Percentiles rank a stretch among this genome's conserved stretches.
These are phyloP conservation scores for Aspergillus flavus DNA, from an alignment of 2,329 filamentous ascomycete species.

Conservation along the genomic window DNA sequence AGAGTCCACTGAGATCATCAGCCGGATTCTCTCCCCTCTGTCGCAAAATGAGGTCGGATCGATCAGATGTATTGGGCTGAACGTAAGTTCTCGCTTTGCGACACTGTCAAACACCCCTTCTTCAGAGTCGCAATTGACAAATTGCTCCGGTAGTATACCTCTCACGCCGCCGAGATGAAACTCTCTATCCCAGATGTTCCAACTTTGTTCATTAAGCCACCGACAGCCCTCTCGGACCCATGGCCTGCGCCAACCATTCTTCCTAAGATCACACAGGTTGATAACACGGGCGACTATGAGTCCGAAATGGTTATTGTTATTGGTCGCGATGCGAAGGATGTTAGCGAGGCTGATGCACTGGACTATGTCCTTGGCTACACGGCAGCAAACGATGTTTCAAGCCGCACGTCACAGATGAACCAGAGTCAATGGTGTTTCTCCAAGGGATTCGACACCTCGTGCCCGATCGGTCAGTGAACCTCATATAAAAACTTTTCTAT, in stretches of 20 bases:
- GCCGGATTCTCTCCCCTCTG: constrained; percentile 55
- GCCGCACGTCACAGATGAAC: constrained; percentile 58
- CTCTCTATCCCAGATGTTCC: constrained; percentile 58
- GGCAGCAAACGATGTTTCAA: constrained; percentile 65
- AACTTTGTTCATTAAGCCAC: constrained; percentile 62
- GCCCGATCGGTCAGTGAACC: constrained; percentile 49
- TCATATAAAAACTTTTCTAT: no score
- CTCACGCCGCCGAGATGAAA: constrained; percentile 56
- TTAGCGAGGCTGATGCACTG: constrained; percentile 58
- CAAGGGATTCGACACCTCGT: constrained; percentile 61
- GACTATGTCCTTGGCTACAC: constrained; percentile 67
- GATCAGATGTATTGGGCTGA: constrained; percentile 62
- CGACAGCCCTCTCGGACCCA: constrained; percentile 57
- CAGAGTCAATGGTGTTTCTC: constrained; percentile 61
- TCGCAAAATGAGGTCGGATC: constrained; percentile 55
- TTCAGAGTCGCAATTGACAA: background rate
- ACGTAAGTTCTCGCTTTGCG: constrained; percentile 38
- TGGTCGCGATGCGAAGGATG: constrained; percentile 56
- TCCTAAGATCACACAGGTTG: constrained; percentile 56
- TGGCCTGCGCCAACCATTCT: constrained; percentile 55
- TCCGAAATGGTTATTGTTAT: constrained; percentile 62
- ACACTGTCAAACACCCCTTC: background rate
- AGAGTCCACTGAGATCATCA: constrained; percentile 38
- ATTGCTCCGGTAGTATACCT: constrained; percentile 45
- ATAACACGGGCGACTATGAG: constrained; percentile 62